Evolutionary conservation across 2,329 filamentous ascomycete species (phyloP), one percentile per base, ranked within the genome.

Genomic region (Diaporthe amygdali): DNA sequence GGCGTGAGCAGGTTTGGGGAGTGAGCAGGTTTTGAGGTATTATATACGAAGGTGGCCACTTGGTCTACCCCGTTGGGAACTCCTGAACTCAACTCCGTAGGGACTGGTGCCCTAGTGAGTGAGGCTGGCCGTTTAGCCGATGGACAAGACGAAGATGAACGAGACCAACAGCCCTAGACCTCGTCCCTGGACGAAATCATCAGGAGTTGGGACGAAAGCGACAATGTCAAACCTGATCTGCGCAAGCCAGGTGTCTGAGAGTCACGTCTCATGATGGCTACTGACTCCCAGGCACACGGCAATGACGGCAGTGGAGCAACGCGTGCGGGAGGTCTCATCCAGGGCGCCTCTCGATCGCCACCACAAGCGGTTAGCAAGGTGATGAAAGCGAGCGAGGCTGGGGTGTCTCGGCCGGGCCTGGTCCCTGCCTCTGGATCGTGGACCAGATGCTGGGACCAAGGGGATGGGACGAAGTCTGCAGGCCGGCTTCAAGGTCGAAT

Each of bases 1-100:
- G 68, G 71, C 68, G 55, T 72, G 71, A 72, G 71, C 54, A 68
- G 39, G 63, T 72, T 66, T 71, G 49, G 34, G 44, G 27, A 61
- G 25, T 66, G 63, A 67, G 69, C 54, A 61, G 64, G 41, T 71
- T 68, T 39, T 59, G 49, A 68, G 14, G 49, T 37, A 52, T 71
- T 61, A 66, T 71, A 71, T 71, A 71, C 64, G 44, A 44, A 59
- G 41, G 30, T 22, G 32, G 25, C 37, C 44, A 14, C 51, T 22
- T 41, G 14, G 27, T 10, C 41, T 37, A 17, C 41, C 27, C 25
- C 39, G 6, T 63, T 34, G 25, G 56, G 49, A 39, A 68, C 56
- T 49, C 22, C 22, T 32, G 44, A 14, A 63, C 22, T 34, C 7
- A n/a, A n/a, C 22, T 34, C 7, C 61, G 37, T 27, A 22, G 22